phyloP scores from a whole-genome alignment of 768 basidiomycete genomes.

The Tricholoma saponaceum region DNA sequence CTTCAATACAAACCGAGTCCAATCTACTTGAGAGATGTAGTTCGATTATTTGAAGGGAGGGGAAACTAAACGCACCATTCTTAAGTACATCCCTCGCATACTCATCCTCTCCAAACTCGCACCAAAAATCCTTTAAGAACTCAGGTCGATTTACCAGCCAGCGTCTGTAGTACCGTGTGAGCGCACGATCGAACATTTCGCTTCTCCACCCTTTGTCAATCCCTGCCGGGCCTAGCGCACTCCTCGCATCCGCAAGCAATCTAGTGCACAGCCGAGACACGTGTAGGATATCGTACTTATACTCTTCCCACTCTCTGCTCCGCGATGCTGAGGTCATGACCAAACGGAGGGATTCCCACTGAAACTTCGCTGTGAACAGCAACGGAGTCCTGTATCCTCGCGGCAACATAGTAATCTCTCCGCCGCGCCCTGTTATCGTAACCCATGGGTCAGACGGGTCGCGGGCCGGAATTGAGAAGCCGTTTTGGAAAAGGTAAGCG shows the following conservation, averaged over 20 bases:
- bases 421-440: conserved; percentile 12
- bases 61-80: conserved; percentile 28
- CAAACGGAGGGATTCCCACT: conserved; percentile 38
- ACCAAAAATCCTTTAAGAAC: conserved; percentile 32
- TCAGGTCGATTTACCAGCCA: conserved; percentile 39
- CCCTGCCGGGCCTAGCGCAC: conserved; percentile 21
- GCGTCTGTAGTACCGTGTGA: conserved; percentile 36
- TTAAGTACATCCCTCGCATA: conserved; percentile 35
- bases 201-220: conserved; percentile 31
- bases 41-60: too few species aligned
- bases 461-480: conserved; percentile 33
- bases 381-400: conserved; percentile 39
- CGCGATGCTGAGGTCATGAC: conserved; percentile 31
- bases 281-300: conserved; percentile 42
- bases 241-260: conserved; percentile 38
- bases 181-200: conserved; percentile 37
- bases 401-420: conserved; percentile 22
- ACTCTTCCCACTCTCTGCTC: conserved; percentile 35
- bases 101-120: conserved; percentile 36
- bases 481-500: conserved; percentile 26
- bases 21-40: conserved; percentile 22
- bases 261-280: conserved; percentile 32
- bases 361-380: conserved; percentile 43
- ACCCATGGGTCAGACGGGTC: conserved; percentile 8
- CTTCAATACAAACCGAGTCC: conserved; percentile 33